Conservation (phyloP, 805 yeast genomes). For the Metschnikowia cerradonensis region DNA sequence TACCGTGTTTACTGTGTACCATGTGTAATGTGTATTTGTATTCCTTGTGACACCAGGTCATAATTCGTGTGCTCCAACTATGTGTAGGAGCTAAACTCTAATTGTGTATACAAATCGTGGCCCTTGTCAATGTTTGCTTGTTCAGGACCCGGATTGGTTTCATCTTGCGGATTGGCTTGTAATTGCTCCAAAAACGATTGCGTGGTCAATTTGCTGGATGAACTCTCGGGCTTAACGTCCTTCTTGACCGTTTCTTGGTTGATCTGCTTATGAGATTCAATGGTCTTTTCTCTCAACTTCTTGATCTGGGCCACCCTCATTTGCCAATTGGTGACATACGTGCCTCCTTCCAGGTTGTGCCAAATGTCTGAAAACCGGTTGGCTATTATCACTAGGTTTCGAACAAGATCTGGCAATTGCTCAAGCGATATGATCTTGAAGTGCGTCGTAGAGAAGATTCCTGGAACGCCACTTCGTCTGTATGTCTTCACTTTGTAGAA, state of each 20-base stretch:
- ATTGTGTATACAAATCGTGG: slow-evolving; percentile 19
- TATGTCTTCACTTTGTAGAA: slow-evolving; percentile 61
- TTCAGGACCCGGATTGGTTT: neutral
- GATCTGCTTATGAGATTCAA: slow-evolving; percentile 23
- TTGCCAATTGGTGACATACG: slow-evolving; percentile 62
- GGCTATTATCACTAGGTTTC: slow-evolving; percentile 63
- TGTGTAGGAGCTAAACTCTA: slow-evolving; percentile 33
- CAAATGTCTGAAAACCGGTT: slow-evolving; percentile 72
- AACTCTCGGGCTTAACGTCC: neutral
- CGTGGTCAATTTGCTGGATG: slow-evolving; percentile 19
- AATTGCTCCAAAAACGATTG: slow-evolving; percentile 33
- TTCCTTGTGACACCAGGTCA: neutral
- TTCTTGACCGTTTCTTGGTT: slow-evolving; percentile 20
- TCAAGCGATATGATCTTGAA: slow-evolving; percentile 63
- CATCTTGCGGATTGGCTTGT: slow-evolving; percentile 5
- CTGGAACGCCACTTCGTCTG: slow-evolving; percentile 69
- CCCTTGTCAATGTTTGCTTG: neutral
- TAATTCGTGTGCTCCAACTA: neutral
- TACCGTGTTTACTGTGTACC: neutral
- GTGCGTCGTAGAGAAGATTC: slow-evolving; percentile 70
- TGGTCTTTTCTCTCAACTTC: slow-evolving; percentile 26
- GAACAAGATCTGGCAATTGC: slow-evolving; percentile 57
- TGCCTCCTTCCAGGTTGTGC: slow-evolving; percentile 50
- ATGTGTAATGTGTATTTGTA: neutral
- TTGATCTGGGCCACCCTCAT: slow-evolving; percentile 56